Conservation (phyloP, 768 basidiomycete species). For the Suillus spraguei region DNA sequence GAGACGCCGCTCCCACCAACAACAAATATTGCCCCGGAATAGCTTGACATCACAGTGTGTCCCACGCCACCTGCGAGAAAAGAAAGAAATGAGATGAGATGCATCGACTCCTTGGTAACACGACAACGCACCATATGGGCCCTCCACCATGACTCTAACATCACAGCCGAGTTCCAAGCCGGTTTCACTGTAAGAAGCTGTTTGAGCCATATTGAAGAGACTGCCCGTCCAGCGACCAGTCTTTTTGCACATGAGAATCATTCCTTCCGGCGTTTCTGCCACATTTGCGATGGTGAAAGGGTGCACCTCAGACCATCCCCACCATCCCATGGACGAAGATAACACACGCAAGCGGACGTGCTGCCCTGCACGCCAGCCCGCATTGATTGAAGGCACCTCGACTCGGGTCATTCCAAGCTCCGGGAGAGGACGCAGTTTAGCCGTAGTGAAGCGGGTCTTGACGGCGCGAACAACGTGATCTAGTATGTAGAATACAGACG, state of each 20-base stretch:
- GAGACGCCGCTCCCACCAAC: constrained; percentile 67
- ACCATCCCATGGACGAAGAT: constrained; percentile 39
- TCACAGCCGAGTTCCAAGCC: constrained; percentile 19
- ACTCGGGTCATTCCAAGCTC: constrained; percentile 50
- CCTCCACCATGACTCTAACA: constrained; percentile 45
- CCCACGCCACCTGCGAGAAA: constrained; percentile 40
- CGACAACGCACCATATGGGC: constrained; percentile 45
- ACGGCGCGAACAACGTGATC: constrained; percentile 49
- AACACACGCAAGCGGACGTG: constrained; percentile 57
- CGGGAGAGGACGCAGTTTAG: constrained; percentile 46
- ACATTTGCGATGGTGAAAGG: constrained; percentile 56
- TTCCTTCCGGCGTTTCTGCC: constrained; percentile 41
- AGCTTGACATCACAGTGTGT: constrained; percentile 49
- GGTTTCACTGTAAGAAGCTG: constrained; percentile 28
- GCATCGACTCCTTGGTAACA: not conserved
- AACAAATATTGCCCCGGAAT: constrained; percentile 55
- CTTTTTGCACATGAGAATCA: constrained; percentile 54
- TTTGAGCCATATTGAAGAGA: constrained; percentile 43
- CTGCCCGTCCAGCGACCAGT: constrained; percentile 51
- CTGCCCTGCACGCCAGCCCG: constrained; percentile 63
- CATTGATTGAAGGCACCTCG: constrained; percentile 44
- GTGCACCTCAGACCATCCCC: constrained; percentile 47
- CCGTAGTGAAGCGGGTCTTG: constrained; percentile 48
- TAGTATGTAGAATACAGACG: constrained; percentile 41
- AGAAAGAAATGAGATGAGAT: not conserved